Percentiles rank a stretch among this genome's conserved stretches.
These are phyloP conservation scores for Lentithecium fluviatile DNA, from an alignment of 495 filamentous ascomycete genomes.

Conservation along the genomic window DNA sequence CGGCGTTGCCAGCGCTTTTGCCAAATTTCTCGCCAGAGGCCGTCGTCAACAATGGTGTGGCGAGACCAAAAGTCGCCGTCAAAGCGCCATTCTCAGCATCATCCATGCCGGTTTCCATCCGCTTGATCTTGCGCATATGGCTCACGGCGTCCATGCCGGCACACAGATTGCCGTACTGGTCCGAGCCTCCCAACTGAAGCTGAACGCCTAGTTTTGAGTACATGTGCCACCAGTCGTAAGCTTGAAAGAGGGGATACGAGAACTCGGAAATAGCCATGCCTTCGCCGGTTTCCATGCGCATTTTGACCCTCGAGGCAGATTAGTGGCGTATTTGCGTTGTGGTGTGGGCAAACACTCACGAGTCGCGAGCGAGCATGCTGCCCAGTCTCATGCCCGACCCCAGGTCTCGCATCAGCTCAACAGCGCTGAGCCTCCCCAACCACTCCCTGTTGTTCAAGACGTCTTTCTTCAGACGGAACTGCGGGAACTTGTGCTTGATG, in stretches of 20 bases:
- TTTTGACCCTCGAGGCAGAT: conserved; percentile 66
- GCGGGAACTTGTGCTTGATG: conserved; percentile 55
- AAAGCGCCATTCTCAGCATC: conserved; percentile 34
- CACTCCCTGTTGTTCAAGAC: conserved; percentile 78
- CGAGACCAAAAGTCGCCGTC: conserved; percentile 71
- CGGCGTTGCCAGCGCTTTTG: conserved; percentile 89
- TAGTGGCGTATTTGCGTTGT: conserved; percentile 19
- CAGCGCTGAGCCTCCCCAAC: conserved; percentile 66
- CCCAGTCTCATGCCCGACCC: conserved; percentile 73
- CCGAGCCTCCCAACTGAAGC: conserved; percentile 88
- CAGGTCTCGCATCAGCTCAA: conserved; percentile 70
- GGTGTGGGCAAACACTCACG: conserved; percentile 56
- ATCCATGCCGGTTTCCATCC: conserved; percentile 25
- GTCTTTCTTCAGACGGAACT: conserved; percentile 49
- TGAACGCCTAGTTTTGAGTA: conserved; percentile 62
- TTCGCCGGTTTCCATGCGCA: conserved; percentile 71
- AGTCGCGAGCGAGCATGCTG: conserved; percentile 84
- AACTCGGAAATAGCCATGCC: conserved; percentile 96
- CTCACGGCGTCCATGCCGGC: conserved; percentile 85
- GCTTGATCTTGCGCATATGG: conserved; percentile 54
- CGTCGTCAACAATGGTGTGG: conserved; percentile 84
- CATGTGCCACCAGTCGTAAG: conserved; percentile 95
- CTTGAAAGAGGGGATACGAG: conserved; percentile 86
- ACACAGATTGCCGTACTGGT: conserved; percentile 96
- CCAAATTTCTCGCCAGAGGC: conserved; percentile 87